Percentiles rank a stretch among this genome's conserved stretches.
Conservation (phyloP, 2,329 filamentous ascomycete genomes). For the Magnaporthiopsis incrustans region DNA sequence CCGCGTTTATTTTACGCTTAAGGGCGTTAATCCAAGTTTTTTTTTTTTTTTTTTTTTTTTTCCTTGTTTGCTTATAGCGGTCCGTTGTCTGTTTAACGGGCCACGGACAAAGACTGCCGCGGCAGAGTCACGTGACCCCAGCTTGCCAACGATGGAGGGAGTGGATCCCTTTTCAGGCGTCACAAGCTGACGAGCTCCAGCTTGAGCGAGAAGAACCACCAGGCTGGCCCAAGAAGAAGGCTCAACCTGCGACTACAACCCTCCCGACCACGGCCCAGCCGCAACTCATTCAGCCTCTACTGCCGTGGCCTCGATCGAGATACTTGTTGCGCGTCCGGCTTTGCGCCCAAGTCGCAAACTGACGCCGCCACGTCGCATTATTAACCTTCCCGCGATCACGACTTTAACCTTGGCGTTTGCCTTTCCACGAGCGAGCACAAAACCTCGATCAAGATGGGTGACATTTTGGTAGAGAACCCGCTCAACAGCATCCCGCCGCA, state of each 20-base stretch:
- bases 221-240: background rate
- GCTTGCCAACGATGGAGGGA: background rate
- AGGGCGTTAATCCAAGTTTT: background rate
- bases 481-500: constrained; percentile 65
- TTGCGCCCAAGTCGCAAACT: background rate
- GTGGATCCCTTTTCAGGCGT: background rate
- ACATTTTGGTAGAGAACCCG: constrained; percentile 78
- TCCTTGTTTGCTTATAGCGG: background rate
- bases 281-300: background rate
- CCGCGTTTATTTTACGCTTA: too few relatives aligned
- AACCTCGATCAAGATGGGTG: constrained; percentile 57
- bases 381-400: background rate
- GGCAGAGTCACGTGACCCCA: background rate
- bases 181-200: background rate
- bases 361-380: background rate
- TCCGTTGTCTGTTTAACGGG: background rate
- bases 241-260: background rate
- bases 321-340: background rate
- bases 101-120: background rate
- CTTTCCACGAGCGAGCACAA: background rate
- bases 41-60: background rate
- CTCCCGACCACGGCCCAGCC: background rate
- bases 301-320: background rate
- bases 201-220: background rate
- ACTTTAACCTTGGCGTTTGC: background rate